A percentile compares a stretch with the other conserved stretches of the same genome.
These are phyloP conservation scores for Eimeria maxima DNA, from an alignment of 169 alveolate genomes.

Conservation along the genomic window DNA sequence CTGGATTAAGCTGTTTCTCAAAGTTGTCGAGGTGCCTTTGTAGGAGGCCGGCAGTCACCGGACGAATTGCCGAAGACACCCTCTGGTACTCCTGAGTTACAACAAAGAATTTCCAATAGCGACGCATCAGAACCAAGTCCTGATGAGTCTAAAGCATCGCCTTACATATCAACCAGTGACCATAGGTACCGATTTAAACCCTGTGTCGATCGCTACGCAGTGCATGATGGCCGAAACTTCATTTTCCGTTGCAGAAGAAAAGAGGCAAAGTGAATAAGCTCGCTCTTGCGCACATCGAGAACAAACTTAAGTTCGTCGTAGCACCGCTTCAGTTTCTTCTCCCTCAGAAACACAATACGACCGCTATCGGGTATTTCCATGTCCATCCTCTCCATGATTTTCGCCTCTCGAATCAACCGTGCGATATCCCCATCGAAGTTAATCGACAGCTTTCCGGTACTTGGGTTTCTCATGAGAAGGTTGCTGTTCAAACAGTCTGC, in stretches of 20 bases:
- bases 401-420: constrained; percentile 96
- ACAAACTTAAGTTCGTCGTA: constrained; percentile 93
- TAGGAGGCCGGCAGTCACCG: constrained; percentile 93
- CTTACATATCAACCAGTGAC: background rate
- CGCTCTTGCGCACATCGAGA: constrained; percentile 72
- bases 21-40: constrained; percentile 95
- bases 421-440: constrained; percentile 95
- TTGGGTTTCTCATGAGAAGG: constrained; percentile 94
- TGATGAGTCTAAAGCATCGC: background rate
- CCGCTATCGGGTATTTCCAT: constrained; percentile 97
- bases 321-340: constrained; percentile 95
- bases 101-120: background rate
- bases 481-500: constrained; percentile 96
- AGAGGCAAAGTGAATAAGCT: background rate
- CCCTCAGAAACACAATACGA: constrained; percentile 95
- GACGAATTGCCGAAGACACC: constrained; percentile 93
- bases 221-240: background rate
- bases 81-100: constrained; percentile 96
- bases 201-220: background rate
- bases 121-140: background rate
- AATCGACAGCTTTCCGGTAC: constrained; percentile 94
- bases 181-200: background rate
- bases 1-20: constrained; percentile 94
- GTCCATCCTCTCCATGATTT: constrained; percentile 95
- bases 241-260: background rate